Conservation (phyloP, 2,329 filamentous ascomycete genomes). For the Plectosphaerella sp. region DNA sequence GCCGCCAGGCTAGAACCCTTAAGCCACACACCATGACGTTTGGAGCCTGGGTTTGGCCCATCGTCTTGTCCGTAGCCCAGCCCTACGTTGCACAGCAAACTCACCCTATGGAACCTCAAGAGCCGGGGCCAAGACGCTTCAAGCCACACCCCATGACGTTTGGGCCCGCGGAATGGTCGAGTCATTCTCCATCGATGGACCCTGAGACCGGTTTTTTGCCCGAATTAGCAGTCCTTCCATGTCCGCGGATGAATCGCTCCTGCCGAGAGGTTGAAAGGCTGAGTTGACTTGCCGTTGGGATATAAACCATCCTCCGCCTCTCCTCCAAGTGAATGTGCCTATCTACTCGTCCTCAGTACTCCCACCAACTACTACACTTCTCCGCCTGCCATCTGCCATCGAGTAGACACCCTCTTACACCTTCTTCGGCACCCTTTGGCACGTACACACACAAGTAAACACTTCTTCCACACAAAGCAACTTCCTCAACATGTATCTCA, state of each 20-base stretch:
- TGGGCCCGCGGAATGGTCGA: background rate
- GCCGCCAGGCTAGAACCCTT: background rate
- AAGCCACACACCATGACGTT: background rate
- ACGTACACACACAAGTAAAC: background rate
- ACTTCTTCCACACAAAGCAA: background rate
- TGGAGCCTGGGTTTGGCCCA: too few species aligned
- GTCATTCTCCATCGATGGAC: background rate
- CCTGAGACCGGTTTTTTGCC: background rate
- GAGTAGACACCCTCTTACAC: background rate
- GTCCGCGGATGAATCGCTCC: background rate
- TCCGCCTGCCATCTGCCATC: background rate
- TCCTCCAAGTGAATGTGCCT: background rate
- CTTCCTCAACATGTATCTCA: background rate
- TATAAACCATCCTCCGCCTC: background rate
- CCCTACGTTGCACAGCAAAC: background rate
- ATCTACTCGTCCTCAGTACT: background rate
- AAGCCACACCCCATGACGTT: background rate
- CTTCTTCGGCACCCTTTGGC: background rate
- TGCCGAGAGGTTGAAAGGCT: background rate
- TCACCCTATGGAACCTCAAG: too few species aligned
- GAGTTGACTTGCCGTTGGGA: background rate
- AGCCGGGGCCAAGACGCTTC: too few species aligned
- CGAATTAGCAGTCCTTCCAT: background rate
- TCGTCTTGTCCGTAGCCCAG: too few species aligned
- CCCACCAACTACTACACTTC: background rate